These are phyloP conservation scores for Aspergillus ruber DNA, from an alignment of 2,329 filamentous ascomycete genomes.

Conservation along the genomic window DNA sequence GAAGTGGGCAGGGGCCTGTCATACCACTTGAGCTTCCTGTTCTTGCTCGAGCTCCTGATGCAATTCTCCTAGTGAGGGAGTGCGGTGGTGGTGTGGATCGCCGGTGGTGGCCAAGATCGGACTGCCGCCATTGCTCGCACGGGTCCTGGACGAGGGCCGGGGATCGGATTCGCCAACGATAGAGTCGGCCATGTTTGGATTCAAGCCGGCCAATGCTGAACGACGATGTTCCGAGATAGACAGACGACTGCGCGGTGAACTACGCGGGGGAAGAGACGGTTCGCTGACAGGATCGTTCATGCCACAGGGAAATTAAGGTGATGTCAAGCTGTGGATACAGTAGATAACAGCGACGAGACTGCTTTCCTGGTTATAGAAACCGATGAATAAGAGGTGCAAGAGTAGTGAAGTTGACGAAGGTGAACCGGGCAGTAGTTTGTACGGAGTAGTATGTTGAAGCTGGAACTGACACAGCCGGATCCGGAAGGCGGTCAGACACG, in stretches of 20 bases:
- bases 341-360: no score
- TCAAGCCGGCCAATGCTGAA: constrained; percentile 33
- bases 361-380: no score
- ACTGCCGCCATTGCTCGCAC: constrained; percentile 35
- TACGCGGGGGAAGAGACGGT: constrained; percentile 36
- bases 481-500: no score
- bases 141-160: constrained; percentile 37
- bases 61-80: constrained; percentile 44
- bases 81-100: constrained; percentile 43
- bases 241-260: constrained; percentile 28
- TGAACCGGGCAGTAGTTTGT: no score
- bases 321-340: no score
- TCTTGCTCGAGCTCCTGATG: constrained; percentile 48
- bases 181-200: constrained; percentile 31
- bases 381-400: no score
- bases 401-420: no score
- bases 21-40: constrained; percentile 47
- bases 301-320: no score
- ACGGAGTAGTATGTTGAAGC: no score
- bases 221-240: constrained; percentile 39
- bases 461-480: no score
- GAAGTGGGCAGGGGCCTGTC: background rate
- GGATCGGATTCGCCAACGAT: constrained; percentile 36
- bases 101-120: constrained; percentile 32
- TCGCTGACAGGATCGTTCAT: no score